Evolutionary conservation across 108 stramenopile genomes (phyloP), one percentile per base, ranked within the genome.

Genomic region (Cylindrotheca fusiformis): DNA sequence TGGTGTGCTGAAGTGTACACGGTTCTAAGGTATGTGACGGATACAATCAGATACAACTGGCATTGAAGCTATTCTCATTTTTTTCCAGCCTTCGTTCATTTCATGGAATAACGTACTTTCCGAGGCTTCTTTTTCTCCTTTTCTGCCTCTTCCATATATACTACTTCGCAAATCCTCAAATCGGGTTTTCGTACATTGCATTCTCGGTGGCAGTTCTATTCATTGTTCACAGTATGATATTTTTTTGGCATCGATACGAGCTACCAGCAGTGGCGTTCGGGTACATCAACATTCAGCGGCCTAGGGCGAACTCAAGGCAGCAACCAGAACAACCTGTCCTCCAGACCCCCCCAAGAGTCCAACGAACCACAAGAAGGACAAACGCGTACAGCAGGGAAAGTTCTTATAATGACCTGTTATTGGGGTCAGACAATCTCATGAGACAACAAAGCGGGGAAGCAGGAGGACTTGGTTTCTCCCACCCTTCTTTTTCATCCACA

Each of bases 161-260:
- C 81, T 85, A 94, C 67, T 95, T 96, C 69, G 82, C 84, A 20
- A 96, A 84, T 52, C 96, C 95, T 32, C 80, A 88, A 58, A 31
- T 41, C 28, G 97, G 96, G 6, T 94, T 92, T 71, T 68, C 76
- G 47, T 95, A 98, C 52, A 63, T 88, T 14, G 94, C 96, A 1
- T 76, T 98, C 21, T 41, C 63, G 24, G 77, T 91, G 14, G 78
- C 82, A 17, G 75, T 75, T n/a, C 72, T 75, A 17, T 92, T 90
- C 75, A 71, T 96, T 46, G 25, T 84, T 46, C 94, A 96, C 64
- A 79, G 86, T 50, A 87, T 95, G 88, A 29, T 93, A 3, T 93
- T 93, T 77, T 97, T 95, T 63, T 95, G 81, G 81, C 90, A 96
- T 76, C 79, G 91, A 29, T 96, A 87, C 58, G 97, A 97, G 76